phyloP scores from a whole-genome alignment of 75 land plant genomes.

The Cunninghamia lanceolata region DNA sequence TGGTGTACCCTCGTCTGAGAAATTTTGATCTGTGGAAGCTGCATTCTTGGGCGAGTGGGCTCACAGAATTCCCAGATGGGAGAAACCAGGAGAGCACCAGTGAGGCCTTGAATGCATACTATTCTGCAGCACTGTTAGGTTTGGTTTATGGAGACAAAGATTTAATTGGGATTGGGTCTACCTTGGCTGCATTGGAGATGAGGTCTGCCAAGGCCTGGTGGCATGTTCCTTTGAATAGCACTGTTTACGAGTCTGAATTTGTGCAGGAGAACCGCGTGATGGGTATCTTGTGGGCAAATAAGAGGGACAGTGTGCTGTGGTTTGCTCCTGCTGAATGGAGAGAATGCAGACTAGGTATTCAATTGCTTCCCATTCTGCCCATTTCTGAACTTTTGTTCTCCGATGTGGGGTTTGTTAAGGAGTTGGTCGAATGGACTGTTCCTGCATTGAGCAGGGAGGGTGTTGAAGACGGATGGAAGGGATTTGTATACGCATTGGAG shows the following conservation, averaged over 20 bases:
- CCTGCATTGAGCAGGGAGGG: conserved; percentile 55
- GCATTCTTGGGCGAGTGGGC: conserved; percentile 97
- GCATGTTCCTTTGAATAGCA: conserved; percentile 57
- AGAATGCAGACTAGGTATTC: conserved; percentile 86
- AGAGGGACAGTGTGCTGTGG: conserved; percentile 89
- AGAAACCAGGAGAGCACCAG: conserved; percentile 97
- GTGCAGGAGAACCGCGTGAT: conserved; percentile 62
- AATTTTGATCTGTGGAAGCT: conserved; percentile 81
- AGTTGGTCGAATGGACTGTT: conserved; percentile 80
- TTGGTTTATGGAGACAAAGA: conserved; percentile 59
- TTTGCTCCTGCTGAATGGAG: conserved; percentile 82
- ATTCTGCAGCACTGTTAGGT: conserved; percentile 83
- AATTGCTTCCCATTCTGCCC: conserved; percentile 78
- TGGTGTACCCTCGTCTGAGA: conserved; percentile 62
- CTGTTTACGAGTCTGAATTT: conserved; percentile 62
- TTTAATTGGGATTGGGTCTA: conserved; percentile 57
- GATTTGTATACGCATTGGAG: too few relatives aligned
- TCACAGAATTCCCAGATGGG: conserved; percentile 88
- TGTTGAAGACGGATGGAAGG: conserved; percentile 90
- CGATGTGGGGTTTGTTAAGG: conserved; percentile 50
- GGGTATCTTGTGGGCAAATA: conserved; percentile 88
- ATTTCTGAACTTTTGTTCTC: conserved; percentile 66
- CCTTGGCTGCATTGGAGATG: conserved; percentile 70
- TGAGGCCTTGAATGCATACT: conserved; percentile 90
- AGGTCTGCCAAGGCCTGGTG: conserved; percentile 70